Base-by-base conservation (phyloP, 1,284 basidiomycete species). In the Leucoagaricus sp. region DNA sequence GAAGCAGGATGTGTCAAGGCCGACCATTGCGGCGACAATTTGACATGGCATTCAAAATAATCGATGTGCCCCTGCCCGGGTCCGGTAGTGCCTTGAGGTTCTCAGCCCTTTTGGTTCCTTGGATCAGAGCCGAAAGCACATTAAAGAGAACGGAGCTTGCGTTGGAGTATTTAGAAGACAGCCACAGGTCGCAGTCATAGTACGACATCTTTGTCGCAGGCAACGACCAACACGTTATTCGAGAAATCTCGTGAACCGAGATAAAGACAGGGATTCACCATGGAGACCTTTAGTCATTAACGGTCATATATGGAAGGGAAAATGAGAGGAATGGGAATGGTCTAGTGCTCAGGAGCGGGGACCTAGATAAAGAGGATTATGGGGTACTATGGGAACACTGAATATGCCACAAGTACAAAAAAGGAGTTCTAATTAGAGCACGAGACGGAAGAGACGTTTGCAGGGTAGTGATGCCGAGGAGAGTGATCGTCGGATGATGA, bases 1-100 rank as follows among this genome's bases (percentile, higher is more conserved):
- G 38, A 44, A 52, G 31, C 40, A 52, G 28, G 29, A 44, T 45
- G 40, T 42, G 41, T 44, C 50, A 52, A 23, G 19, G 17, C 51
- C 51, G 51, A 53, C 31, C 25, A 23, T 46, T 53, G 42, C 51
- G 51, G 51, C 15, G 29, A 23, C 12, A 41, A 19, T 10, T 25
- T 28, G 19, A 29, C 25, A 38, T 33, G 9, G 40, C 23, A n/a
- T 10, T 34, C 41, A 42, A 34, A 42, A 26, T 33, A 21, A 34
- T 10, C 5, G 17, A n/a, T 41, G n/a, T 17, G 26, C 21, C 9
- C 40, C 13, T 19, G 51, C 33, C 29, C 21, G 42, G 41, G 42
- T 53, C 49, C 48, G 48, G 3, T 49, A 15, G 48, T 17, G 23
- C 19, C 25, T 50, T 21, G 49, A 40, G 49, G 26, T 26, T 45